Conservation (phyloP, 768 basidiomycete species). For the Lactarius sanguifluus region DNA sequence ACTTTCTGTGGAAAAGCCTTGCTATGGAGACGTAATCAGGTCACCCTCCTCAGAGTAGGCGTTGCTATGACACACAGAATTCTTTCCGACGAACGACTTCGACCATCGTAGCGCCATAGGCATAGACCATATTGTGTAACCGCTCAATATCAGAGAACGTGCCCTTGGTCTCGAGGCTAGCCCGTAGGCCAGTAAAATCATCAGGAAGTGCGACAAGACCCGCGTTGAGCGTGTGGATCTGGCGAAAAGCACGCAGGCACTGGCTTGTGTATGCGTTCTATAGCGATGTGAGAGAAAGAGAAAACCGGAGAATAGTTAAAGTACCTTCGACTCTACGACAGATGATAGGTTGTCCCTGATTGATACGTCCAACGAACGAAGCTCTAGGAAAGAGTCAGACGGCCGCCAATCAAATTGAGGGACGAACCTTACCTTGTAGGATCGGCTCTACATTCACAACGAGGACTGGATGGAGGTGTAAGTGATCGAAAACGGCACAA, state of each 20-base stretch:
- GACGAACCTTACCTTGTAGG: conserved; percentile 48
- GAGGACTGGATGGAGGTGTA: conserved; percentile 38
- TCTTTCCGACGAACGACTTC: conserved; percentile 90
- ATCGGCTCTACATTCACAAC: conserved; percentile 49
- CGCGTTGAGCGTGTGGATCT: conserved; percentile 76
- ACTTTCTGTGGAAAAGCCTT: conserved; percentile 76
- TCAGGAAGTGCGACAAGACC: conserved; percentile 73
- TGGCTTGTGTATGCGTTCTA: conserved; percentile 73
- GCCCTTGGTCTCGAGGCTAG: conserved; percentile 66
- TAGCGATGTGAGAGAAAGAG: conserved; percentile 15
- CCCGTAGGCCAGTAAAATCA: conserved; percentile 60
- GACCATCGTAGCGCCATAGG: conserved; percentile 85
- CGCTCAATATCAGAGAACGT: conserved; percentile 90
- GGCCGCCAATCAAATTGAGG: not conserved
- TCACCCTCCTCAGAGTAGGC: no score
- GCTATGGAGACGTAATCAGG: conserved; percentile 41
- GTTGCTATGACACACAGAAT: conserved; percentile 57
- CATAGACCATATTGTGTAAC: conserved; percentile 85
- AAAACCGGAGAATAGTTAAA: not conserved
- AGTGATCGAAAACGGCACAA: not conserved
- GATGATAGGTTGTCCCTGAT: conserved; percentile 18
- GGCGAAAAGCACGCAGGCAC: conserved; percentile 62
- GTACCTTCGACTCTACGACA: conserved; percentile 21
- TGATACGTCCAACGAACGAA: conserved; percentile 13
- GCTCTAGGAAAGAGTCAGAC: conserved; percentile 12